Evolutionary conservation across 805 yeast genomes (phyloP), one percentile per base, ranked within the genome.

Genomic region (Pachysolen tannophilus): DNA sequence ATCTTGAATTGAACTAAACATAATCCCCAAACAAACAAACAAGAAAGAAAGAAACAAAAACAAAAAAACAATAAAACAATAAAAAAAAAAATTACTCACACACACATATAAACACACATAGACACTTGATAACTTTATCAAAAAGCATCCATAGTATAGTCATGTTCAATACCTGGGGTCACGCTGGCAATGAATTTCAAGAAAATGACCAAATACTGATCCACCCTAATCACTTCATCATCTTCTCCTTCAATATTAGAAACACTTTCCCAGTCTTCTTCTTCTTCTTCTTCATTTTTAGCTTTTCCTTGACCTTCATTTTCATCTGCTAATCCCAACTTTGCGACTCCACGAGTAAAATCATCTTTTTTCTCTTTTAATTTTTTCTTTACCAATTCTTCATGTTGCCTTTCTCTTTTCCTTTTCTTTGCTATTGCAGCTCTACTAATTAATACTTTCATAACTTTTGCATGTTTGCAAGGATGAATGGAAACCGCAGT

Each of bases 91-190:
- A 8, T 10, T 5, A 13, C 16, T n/a, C 18, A 10, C 29, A 26
- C 6, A 13, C 18, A 5, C 16, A 8, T 4, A 14, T 11, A 26
- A 8, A 30, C 25, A 18, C 14, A 8, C 17, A 17, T 14, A 28
- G 32, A 14, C 8, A 28, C 20, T 28, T 19, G 13, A 15, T 9
- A 17, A 28, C 32, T 20, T n/a, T n/a, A 25, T 50, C 51, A 81
- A 50, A 82, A 74, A 1, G 95, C 97, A 55, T 87, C 88, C 97
- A 90, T 92, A n/a, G 98, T 92, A 54, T 87, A 87, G 50, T 92
- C 98, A 57, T 90, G 94, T 60, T 90, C 95, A 38, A 92, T 88
- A 13, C 97, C 95, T 0, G 98, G 98, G 1, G 95, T 88, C 7
- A 92, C 97, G 61, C 97, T 85, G 7, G 97, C 83, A 32, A 92